Evolutionary conservation across 2,329 filamentous ascomycete genomes (phyloP), one percentile per base, ranked within the genome.

Genomic region (Penicillium vulpinum): DNA sequence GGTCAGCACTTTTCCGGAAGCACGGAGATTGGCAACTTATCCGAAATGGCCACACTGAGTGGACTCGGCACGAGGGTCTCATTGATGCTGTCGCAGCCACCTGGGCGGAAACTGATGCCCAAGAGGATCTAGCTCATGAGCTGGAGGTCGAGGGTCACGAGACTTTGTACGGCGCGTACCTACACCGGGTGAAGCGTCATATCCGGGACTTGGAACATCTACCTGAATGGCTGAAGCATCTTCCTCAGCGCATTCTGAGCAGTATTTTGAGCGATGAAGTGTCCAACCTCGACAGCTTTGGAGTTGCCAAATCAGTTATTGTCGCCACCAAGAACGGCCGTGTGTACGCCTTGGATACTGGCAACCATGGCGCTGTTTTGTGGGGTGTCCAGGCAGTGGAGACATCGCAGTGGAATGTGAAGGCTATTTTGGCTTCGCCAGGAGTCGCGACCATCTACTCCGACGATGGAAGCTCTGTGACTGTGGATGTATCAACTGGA

Each of bases 81-180:
- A 87, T 88, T n/a, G 88, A 87, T 43, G 86, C 86, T n/a, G 81
- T 91, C 26, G 87, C 90, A 51, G 92, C 91, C 36, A 85, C 85
- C 11, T 96, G 91, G 83, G 89, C 88, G 0, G 90, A 93, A 48
- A 83, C 91, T 6, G 87, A 88, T 13, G 85, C 88, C 63, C 83
- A 84, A 16, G 89, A 92, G 70, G 83, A 86, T 50, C 79, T 97
- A 47, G 91, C 87, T 6, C 88, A 90, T 71, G 90, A 91, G 29
- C 80, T 97, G 8, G 89, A 96, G 63, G 85, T 90, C 24, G 93
- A 99, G 75, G 89, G 90, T 4, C 89, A 96, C 70, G 89, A 88
- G 68, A 96, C 89, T 70, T 81, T 90, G 3, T 68, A 90, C 6
- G 81, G 84, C 11, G 94, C 94, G n/a, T 99, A 96, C 69, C 77